Evolutionary conservation across 2,329 filamentous ascomycete genomes (phyloP), one percentile per base, ranked within the genome.

Genomic region (Botrytis squamosa): DNA sequence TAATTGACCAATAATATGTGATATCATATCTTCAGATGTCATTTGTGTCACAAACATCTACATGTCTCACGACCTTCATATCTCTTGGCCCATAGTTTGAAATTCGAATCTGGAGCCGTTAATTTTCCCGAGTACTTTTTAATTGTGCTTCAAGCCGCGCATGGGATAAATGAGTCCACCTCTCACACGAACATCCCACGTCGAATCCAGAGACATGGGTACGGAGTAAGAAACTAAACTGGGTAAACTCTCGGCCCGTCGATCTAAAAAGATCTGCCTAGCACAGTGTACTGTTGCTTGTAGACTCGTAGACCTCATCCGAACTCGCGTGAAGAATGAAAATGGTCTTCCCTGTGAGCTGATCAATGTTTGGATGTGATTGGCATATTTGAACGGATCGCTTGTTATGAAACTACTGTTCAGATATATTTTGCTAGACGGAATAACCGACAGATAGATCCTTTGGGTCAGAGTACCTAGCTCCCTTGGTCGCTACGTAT

Each of bases 221-320:
- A 46, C 22, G 59, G 57, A 60, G 57, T 4, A 36, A 60, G 33
- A 12, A 46, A 65, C 40, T 44, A 29, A 29, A 40, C 38, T 44
- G 38, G 62, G 20, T 57, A 33, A 63, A 42, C 36, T 46, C 36
- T 49, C 68, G 38, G 14, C 59, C 69, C 44, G 69, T 44, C 44
- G 69, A 71, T 71, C 69, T 55, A 29, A 49, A 71, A 64, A 42
- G 69, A 71, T 71, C 69, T 46, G 52, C 69, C n/a, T 59, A 25
- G 52, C n/a, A 33, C 46, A 49, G 20, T 49, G 22, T 62, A n/a
- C n/a, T 38, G 14, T 29, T 57, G n/a, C n/a, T 29, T 57, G n/a
- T 57, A 57, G 52, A 57, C 52, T 57, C 52, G 20, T 42, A 44
- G 44, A 52, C 46, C n/a, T 38, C 64, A 55, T 40, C 62, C 42